Conservation (phyloP, 169 alveolate genomes). For the Eimeria acervulina region DNA sequence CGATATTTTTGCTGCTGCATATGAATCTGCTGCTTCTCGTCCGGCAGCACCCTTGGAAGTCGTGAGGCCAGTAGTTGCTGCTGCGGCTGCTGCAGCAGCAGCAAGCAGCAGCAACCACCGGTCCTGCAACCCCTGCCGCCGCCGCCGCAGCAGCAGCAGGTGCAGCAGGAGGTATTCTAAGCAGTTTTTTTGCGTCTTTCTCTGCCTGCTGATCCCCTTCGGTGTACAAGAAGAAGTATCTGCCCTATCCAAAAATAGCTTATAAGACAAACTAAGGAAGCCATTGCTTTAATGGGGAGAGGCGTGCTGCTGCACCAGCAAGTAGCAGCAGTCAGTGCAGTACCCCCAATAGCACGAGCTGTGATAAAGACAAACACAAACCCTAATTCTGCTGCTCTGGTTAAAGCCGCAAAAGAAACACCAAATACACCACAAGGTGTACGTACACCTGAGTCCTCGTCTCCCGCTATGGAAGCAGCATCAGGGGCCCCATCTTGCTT, state of each 20-base stretch:
- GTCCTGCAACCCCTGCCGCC: not conserved
- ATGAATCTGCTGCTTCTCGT: no score
- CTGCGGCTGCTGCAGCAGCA: not conserved
- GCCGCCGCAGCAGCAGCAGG: not conserved
- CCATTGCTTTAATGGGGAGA: slow-evolving; percentile 17
- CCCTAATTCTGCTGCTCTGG: slow-evolving; percentile 22
- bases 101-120: slow-evolving; percentile 27
- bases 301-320: slow-evolving; percentile 57
- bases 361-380: slow-evolving; percentile 43
- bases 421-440: not conserved
- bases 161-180: not conserved
- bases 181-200: not conserved
- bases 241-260: slow-evolving; percentile 73
- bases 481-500: not conserved
- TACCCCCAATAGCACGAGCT: slow-evolving; percentile 56
- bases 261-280: slow-evolving; percentile 24
- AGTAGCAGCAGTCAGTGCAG: slow-evolving; percentile 25
- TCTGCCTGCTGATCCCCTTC: slow-evolving; percentile 42
- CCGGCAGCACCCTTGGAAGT: no score
- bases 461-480: not conserved
- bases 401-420: not conserved
- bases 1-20: no score
- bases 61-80: no score
- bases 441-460: not conserved
- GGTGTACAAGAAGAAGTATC: not conserved